phyloP scores from a whole-genome alignment of 306 rosid genomes.

The Leucaena leucocephala region DNA sequence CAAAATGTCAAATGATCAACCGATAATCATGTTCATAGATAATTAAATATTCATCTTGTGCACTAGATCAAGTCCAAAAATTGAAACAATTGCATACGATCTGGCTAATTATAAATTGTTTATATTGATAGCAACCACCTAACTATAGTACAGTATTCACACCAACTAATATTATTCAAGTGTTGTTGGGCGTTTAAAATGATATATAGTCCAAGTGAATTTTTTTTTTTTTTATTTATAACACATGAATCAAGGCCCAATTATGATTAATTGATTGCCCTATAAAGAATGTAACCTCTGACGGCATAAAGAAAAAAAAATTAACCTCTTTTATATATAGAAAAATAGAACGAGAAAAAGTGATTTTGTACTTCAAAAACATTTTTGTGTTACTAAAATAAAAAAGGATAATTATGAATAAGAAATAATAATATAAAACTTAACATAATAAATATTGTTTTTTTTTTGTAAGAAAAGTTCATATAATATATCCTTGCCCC shows the following conservation, averaged over 20 bases:
- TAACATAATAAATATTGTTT: too few species aligned
- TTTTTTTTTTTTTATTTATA: too few species aligned
- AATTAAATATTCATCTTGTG: background rate
- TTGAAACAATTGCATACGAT: background rate
- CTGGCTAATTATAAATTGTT: background rate
- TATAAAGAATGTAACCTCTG: background rate
- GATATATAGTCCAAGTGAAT: too few species aligned
- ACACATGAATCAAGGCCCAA: background rate
- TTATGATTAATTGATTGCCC: background rate
- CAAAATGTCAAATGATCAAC: background rate
- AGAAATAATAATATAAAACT: too few species aligned
- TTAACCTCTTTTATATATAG: too few species aligned
- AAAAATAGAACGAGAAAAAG: background rate
- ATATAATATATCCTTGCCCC: too few species aligned
- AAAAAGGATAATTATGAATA: too few species aligned
- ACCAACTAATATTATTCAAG: background rate
- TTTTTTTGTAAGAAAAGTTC: too few species aligned
- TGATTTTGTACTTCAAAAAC: too few species aligned
- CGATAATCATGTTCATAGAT: background rate
- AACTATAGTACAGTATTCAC: background rate
- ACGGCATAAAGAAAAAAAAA: too few species aligned
- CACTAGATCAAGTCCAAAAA: background rate
- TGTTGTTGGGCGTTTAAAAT: background rate
- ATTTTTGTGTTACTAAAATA: too few species aligned
- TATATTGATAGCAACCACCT: background rate